phyloP scores from a whole-genome alignment of 164 flowering plant genomes.

The grape (Vitis vinifera) region DNA sequence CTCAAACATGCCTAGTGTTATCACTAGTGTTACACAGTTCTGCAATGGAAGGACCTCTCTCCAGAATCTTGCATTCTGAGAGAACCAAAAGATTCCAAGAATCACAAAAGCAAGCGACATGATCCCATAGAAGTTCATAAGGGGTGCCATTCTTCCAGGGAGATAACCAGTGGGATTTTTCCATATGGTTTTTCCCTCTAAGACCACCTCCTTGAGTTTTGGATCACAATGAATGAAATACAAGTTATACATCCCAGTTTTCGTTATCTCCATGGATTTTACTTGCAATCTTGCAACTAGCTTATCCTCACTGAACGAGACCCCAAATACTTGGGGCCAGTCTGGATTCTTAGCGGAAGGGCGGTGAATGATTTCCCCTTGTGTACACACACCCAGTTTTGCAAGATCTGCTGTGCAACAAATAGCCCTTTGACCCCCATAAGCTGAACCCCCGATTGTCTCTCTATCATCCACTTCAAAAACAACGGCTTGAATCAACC shows the following conservation, averaged over 20 bases:
- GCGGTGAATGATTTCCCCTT: conserved; percentile 77
- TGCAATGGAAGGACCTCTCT: conserved; percentile 85
- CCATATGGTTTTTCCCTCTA: conserved; percentile 93
- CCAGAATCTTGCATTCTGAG: conserved; percentile 95
- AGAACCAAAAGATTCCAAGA: conserved; percentile 93
- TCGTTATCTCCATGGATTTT: conserved; percentile 60
- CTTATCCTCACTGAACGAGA: conserved; percentile 52
- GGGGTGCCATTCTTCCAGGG: conserved; percentile 99
- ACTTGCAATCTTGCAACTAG: conserved; percentile 46
- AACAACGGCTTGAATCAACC: conserved; percentile 67
- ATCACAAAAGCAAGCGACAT: conserved; percentile 91
- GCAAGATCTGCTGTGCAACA: conserved; percentile 95
- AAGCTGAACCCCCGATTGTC: conserved; percentile 91
- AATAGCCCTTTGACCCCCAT: conserved; percentile 97
- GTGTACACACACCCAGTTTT: conserved; percentile 79
- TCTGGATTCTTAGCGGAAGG: conserved; percentile 63
- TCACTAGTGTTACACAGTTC: conserved; percentile 88
- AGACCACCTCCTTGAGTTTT: conserved; percentile 53
- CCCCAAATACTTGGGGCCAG: conserved; percentile 86
- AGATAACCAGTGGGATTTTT: conserved; percentile 93
- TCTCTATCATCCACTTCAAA: conserved; percentile 98
- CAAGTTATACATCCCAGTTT: conserved; percentile 95
- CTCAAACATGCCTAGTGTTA: conserved; percentile 94
- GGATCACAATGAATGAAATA: conserved; percentile 93
- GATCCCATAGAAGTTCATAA: conserved; percentile 83